Base-by-base conservation (phyloP, 2,329 filamentous ascomycete species). In the Diaporthe ilicicola region DNA sequence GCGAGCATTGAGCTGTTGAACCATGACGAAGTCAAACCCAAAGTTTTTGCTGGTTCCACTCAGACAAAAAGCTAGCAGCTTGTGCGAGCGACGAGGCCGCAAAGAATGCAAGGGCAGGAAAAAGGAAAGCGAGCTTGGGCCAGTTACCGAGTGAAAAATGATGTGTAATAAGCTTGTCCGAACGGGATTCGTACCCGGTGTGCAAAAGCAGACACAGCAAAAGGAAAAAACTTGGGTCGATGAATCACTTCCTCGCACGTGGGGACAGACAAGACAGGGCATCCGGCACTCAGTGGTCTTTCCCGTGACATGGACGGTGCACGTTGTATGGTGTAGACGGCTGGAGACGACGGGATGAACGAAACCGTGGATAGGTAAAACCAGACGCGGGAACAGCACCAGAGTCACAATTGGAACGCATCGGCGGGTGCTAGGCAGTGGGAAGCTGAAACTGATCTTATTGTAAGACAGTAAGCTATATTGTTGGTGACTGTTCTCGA, bases 381-480 rank as follows among this genome's bases (percentile, higher is more conserved):
- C n/a, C 5, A 17, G 50, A 10, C 6, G 48, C 4, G 29, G 29
- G 37, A 39, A 42, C 29, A 37, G 4, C 2, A 17, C 17, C 29
- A 19, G 15, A 59, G 29, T 50, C 65, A 68, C 65, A 59, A 7
- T 50, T 50, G 53, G 51, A n/a, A 68, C 17, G 53, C 42, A 51
- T 19, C 53, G 39, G 10, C 22, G 22, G 17, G 27, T 27, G 29
- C 22, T 44, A 34, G 39, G 51, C 12, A 29, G 53, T 67, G 70
- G 48, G 56, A 59, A 67, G 67, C 44, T 68, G 42, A 68, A 70
- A 68, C 55, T 65, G 68, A 59, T 68, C 55, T 72, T 46, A 48
- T 59, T 72, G 53, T 59, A 64, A 64, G 59, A 64, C 44, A 64
- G 59, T 50, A 50, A 39, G 59, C 59, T 50, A 64, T 37, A 44